Base-by-base conservation (phyloP, 805 yeast genomes). In the Yarrowia sp. region DNA sequence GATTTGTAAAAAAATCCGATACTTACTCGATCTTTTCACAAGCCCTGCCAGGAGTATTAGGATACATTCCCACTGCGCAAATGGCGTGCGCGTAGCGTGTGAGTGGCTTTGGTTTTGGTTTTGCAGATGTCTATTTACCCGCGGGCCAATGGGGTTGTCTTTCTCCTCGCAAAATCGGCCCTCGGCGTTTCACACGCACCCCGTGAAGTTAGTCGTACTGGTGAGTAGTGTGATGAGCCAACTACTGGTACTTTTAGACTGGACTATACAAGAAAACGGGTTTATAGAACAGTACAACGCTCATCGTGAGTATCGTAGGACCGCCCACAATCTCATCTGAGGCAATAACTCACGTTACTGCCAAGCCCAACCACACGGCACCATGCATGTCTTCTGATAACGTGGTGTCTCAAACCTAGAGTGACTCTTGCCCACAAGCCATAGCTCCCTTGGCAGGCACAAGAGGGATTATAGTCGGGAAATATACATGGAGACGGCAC, bases 331-430 rank as follows among this genome's bases (percentile, higher is more conserved):
- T 22, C 18, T 8, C 43, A 9, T n/a, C 14, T 14, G 47, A 6
- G 8, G 31, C 31, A 13, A 38, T 42, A 51, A 36, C 43, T 43
- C 58, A 22, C 28, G 28, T 22, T 22, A 22, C 38, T 22, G 58
- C 58, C 58, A 51, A 51, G 58, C 1, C 32, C 42, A 32, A 36
- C 58, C 58, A 38, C 14, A 51, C 58, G 58, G 58, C 58, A 51
- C 58, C 58, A 51, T 51, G 58, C 58, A 51, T 38, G 58, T 36
- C 43, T 36, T 38, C 58, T 51, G 58, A 51, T 51, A 51, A 51
- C 58, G 58, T 36, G 57, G 42, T 33, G 41, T 35, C 41, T 48
- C 41, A 35, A 48, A 48, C 41, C 41, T 48, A 18, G 6, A 1
- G 11, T 11, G 18, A n/a, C 36, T 31, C 14, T 9, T 22, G 28